phyloP scores from a whole-genome alignment of 2,329 filamentous ascomycete species.

The Apiospora marii region DNA sequence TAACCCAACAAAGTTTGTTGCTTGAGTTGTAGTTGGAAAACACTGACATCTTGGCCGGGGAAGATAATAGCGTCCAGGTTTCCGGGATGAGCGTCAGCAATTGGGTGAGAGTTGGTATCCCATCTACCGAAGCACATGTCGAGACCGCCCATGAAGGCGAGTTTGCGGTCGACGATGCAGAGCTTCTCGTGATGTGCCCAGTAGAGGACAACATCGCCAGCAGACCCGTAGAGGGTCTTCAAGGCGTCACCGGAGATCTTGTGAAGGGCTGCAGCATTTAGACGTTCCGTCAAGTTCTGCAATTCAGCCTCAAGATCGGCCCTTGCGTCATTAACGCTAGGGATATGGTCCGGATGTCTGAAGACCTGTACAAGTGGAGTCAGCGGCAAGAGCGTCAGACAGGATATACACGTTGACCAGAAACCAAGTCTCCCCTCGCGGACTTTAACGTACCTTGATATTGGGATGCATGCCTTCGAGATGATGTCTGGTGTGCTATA shows the following conservation, averaged over 20 bases:
- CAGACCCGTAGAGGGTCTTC: constrained; percentile 82
- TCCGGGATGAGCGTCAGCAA: constrained; percentile 82
- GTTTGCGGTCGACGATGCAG: constrained; percentile 78
- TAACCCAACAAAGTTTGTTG: not conserved
- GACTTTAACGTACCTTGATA: constrained; percentile 56
- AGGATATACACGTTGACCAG: not conserved
- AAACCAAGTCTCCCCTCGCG: not conserved
- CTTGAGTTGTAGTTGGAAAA: not conserved
- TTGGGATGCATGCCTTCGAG: constrained; percentile 82
- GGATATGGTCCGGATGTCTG: constrained; percentile 86
- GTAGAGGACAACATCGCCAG: constrained; percentile 82
- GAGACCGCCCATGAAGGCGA: constrained; percentile 90
- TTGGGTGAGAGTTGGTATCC: constrained; percentile 65
- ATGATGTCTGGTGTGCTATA: constrained; percentile 77
- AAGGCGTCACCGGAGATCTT: constrained; percentile 77
- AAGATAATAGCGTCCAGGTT: constrained; percentile 81
- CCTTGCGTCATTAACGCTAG: constrained; percentile 73
- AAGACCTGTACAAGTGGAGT: constrained; percentile 65
- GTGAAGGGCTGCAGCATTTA: constrained; percentile 58
- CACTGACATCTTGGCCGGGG: constrained; percentile 75
- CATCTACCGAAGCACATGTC: constrained; percentile 66
- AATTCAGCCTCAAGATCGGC: constrained; percentile 73
- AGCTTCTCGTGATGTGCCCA: constrained; percentile 98
- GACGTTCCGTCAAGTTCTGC: constrained; percentile 44
- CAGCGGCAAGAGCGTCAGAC: too few relatives aligned